phyloP scores from a whole-genome alignment of 345 rosid species.

The Rhodamnia rubescens region DNA sequence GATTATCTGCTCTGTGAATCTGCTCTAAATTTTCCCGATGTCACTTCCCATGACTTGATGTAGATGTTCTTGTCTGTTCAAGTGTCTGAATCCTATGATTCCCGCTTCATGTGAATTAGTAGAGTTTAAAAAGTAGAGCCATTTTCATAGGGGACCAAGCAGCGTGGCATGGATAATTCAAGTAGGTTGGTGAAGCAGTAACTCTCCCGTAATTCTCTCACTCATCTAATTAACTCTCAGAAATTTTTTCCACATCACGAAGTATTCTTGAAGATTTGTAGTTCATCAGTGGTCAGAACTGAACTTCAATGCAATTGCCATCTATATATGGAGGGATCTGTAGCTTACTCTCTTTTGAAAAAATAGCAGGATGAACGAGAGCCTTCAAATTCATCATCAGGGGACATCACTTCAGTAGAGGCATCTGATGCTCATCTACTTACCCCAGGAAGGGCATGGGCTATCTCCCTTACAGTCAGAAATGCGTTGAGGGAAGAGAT shows the following conservation, averaged over 20 bases:
- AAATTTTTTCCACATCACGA: not conserved
- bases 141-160: not conserved
- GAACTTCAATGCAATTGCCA: not conserved
- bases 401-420: constrained; percentile 17
- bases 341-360: not conserved
- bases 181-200: not conserved
- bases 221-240: not conserved
- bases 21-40: not conserved
- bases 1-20: not conserved
- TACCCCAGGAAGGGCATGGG: constrained; percentile 33
- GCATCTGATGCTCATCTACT: constrained; percentile 15
- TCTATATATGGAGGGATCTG: not conserved
- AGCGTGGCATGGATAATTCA: not conserved
- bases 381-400: constrained; percentile 4
- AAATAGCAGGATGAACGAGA: constrained; percentile 37
- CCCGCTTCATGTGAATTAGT: not conserved
- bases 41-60: not conserved
- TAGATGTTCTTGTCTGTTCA: not conserved
- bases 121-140: not conserved
- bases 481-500: constrained; percentile 37
- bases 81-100: not conserved
- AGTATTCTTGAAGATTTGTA: not conserved
- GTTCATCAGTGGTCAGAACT: not conserved
- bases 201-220: not conserved
- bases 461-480: constrained; percentile 26